Base-by-base conservation (phyloP, 352 stramenopile genomes). In the Phytophthora sp. region DNA sequence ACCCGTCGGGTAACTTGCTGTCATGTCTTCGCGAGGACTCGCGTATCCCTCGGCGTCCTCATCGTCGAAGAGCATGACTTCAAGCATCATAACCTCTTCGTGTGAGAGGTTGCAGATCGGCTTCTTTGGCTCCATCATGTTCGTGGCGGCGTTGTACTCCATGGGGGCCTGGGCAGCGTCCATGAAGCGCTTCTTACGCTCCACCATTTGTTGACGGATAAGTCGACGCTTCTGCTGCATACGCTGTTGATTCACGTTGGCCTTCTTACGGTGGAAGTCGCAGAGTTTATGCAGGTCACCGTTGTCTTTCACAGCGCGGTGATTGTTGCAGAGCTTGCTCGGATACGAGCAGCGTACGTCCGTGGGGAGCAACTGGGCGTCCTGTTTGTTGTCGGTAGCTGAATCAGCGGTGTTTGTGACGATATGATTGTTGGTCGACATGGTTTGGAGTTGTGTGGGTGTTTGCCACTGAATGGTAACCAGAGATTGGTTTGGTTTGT, bases 221-320 rank as follows among this genome's bases (percentile, higher is more conserved):
- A 80, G 70, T 1, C 78, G 76, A 18, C 72, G 76, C 58, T 83
- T 79, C 47, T 80, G 68, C 38, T 93, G 80, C 55, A 90, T 79
- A 7, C 84, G 84, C n/a, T 86, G 78, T 67, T 93, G 84, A 56
- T 87, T 86, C 54, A 86, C 74, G 60, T 93, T 93, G 63, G 84
- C 84, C 23, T 82, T 83, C 49, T 76, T 75, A 26, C 84, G 82
- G 56, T 93, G 84, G 31, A 79, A 80, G 33, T 91, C 80, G 64
- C 85, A 94, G 44, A 94, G 80, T 42, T 84, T 88, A 66, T 94
- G 85, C 24, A 90, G 55, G 23, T 87, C 77, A 0, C 85, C 85
- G 57, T 91, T 86, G 57, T 88, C 76, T 58, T 94, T 94, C 20
- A 91, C 65, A 9, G 74, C 84, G 3, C 85, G 85, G 35, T 73